A percentile compares a stretch with the other conserved stretches of the same genome.
Evolutionary conservation across 345 rosid genomes (phyloP).

Genomic region (Dimocarpus longan): DNA sequence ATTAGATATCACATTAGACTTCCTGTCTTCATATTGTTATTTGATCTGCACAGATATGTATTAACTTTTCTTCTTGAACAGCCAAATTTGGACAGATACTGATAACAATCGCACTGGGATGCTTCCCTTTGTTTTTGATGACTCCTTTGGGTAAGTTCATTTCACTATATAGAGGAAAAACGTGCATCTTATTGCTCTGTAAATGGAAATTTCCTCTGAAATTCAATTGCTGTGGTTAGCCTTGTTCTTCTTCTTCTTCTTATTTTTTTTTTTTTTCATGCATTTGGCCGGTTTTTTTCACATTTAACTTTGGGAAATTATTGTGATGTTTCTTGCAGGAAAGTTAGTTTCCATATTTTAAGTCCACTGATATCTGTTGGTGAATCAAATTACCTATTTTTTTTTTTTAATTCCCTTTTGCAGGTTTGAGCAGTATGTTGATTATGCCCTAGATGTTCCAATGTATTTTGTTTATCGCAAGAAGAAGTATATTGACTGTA

Average conservation of each 20-base stretch:
- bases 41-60: conserved; percentile 9
- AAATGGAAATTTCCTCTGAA: conserved; percentile 1
- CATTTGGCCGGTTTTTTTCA: not conserved
- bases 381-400: conserved; percentile 9
- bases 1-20: conserved; percentile 3
- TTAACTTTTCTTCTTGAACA: conserved; percentile 45
- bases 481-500: conserved; percentile 84
- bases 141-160: conserved; percentile 82
- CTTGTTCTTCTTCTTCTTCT: not conserved
- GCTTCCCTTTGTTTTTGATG: conserved; percentile 97
- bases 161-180: conserved; percentile 8
- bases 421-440: conserved; percentile 99
- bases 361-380: not conserved
- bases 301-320: conserved; percentile 1
- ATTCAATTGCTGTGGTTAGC: not conserved
- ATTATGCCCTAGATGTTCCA: conserved; percentile 99
- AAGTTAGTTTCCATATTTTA: not conserved
- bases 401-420: conserved; percentile 20
- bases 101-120: conserved; percentile 90
- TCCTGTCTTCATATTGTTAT: conserved; percentile 11
- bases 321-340: not conserved
- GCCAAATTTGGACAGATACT: conserved; percentile 96
- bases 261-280: no score
- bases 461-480: conserved; percentile 95
- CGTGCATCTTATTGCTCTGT: conserved; percentile 5